phyloP scores from a whole-genome alignment of 306 rosid genomes.

The Calophaca sinica region DNA sequence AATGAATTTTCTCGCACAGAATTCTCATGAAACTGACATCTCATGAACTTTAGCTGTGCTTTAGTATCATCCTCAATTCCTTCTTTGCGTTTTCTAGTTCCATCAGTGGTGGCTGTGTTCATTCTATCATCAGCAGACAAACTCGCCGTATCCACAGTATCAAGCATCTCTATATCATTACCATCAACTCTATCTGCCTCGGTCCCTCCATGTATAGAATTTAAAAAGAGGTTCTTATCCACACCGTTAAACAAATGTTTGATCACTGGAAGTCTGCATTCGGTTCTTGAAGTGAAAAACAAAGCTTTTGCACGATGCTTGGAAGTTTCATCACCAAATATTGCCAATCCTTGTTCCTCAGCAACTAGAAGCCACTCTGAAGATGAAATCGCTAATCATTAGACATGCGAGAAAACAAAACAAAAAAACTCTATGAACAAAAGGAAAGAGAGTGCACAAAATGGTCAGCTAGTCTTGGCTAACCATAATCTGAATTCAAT shows the following conservation, averaged over 20 bases:
- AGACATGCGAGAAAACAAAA: constrained; percentile 19
- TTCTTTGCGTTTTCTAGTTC: constrained; percentile 76
- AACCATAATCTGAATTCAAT: constrained; percentile 44
- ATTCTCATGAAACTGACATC: constrained; percentile 60
- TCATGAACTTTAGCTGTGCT: constrained; percentile 62
- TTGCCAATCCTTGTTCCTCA: constrained; percentile 66
- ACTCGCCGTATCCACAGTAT: constrained; percentile 51
- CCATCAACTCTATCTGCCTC: constrained; percentile 47
- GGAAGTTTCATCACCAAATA: constrained; percentile 57
- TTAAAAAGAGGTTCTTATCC: constrained; percentile 38
- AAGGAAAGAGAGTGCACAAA: constrained; percentile 14
- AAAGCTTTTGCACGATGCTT: constrained; percentile 60
- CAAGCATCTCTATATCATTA: constrained; percentile 76
- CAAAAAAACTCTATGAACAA: neutral
- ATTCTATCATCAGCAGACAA: constrained; percentile 44
- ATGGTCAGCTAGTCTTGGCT: constrained; percentile 41
- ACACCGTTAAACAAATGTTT: constrained; percentile 44
- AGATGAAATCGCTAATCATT: constrained; percentile 34
- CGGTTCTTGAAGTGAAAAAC: constrained; percentile 55
- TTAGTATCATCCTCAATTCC: constrained; percentile 54
- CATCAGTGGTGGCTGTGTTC: constrained; percentile 42
- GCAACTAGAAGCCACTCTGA: constrained; percentile 78
- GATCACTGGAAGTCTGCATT: constrained; percentile 46
- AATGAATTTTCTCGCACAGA: constrained; percentile 52
- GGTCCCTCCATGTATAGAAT: constrained; percentile 38